Evolutionary conservation across 306 rosid species (phyloP), one percentile per base, ranked within the genome.

Genomic region (Cucurbita pepo): DNA sequence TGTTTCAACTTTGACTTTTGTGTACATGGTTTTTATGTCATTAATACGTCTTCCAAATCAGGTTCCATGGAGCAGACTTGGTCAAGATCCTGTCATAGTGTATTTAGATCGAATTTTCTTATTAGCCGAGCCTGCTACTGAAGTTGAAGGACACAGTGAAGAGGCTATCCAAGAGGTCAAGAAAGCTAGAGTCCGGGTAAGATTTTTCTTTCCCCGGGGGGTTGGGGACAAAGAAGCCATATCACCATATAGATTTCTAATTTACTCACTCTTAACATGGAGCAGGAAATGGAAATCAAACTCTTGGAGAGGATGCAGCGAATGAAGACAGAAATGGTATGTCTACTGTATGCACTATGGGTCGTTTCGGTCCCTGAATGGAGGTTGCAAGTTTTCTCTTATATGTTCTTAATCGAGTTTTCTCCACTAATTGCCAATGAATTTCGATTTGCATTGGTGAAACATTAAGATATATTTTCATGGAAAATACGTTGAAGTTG

Each of bases 11-110:
- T 54, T 36, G 30, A 16, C 50, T 37, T 56, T 52, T 13, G 7
- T 36, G 22, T n/a, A 8, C 74, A 15, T 12, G 21, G 22, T 25
- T 69, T 48, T 25, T 21, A 11, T 50, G 44, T 50, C 71, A 65
- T 12, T 43, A 43, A 65, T 12, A 41, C 5, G 5, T 21, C 40
- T 38, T 30, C 36, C 25, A 14, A 73, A 73, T 10, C 60, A 94
- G 99, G 99, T 94, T 81, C 99, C 99, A 34, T 94, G 99, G 99
- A 94, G 97, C 84, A 88, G 91, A 88, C 99, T 94, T 65, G 99
- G 99, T 76, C 95, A 94, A 82, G 99, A 94, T 86, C 96, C 99
- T 15, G 99, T 94, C 53, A 77, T 94, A 76, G 97, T 94, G 63
- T 86, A 78, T 76, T 78, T 94, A 83, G 99, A 94, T 84, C 90